Base-by-base conservation (phyloP, 441 rosid genomes). In the Syzygium malaccense region DNA sequence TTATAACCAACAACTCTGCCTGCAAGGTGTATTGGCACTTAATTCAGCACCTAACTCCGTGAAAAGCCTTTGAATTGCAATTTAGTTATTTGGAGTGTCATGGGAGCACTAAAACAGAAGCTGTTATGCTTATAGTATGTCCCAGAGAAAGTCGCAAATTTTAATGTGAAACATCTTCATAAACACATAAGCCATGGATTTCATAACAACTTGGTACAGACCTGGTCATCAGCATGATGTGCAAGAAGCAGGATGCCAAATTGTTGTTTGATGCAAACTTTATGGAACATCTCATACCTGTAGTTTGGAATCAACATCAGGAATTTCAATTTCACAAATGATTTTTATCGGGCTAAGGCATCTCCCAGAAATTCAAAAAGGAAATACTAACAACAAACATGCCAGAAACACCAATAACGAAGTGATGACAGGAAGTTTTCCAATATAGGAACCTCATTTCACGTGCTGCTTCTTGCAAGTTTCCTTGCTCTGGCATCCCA, bases 181-280 rank as follows among this genome's bases (percentile, higher is more conserved):
- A 75, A 75, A 41, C 18, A 23, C 83, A 75, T 75, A 20, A 75
- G 83, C 83, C 8, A 3, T 75, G 51, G 53, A 41, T 75, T 71
- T 41, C 53, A 6, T 75, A 13, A 75, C 32, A 60, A 28, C 3
- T 78, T 2, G 62, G 58, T 87, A 56, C 90, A 86, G 90, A 98
- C 99, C 99, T 97, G 99, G 89, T 97, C 99, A 92, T 96, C 99
- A 45, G 97, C 96, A 87, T 96, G 99, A 92, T 98, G 99, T 4
- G 99, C 99, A 92, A 97, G 92, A 90, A 98, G 97, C 88, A 98
- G 93, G 88, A 96, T 98, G 30, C 93, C 87, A 85, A 92, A 93
- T 91, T 90, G 96, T 68, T 94, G 92, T 87, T 91, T 90, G 48
- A 92, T 71, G 90, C 99, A 97, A 89, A 94, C 91, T 87, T 91